Percentiles rank a stretch among this genome's conserved stretches.
phyloP scores from a whole-genome alignment of 208 protist species.

The Plasmodiophora brassicae region DNA sequence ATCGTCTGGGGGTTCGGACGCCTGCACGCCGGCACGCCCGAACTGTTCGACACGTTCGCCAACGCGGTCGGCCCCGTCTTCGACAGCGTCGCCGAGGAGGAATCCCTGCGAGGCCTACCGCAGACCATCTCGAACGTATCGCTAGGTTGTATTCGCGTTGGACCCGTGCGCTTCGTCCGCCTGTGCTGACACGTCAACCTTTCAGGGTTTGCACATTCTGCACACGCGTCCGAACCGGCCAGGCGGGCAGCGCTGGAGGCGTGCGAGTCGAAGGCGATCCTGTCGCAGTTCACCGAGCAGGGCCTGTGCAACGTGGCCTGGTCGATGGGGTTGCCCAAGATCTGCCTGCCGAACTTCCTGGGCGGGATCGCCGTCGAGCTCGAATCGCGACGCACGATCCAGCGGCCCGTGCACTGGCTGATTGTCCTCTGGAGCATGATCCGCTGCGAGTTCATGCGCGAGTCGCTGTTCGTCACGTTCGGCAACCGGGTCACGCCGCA shows the following conservation, averaged over 20 bases:
- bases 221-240: neutral
- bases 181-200: neutral
- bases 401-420: neutral
- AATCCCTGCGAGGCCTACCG: neutral
- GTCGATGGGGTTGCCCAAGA: neutral
- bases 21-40: neutral
- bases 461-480: neutral
- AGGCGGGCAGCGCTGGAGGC: neutral
- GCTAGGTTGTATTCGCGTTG: neutral
- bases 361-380: neutral
- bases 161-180: neutral
- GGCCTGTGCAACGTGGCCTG: neutral
- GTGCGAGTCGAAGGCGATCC: neutral
- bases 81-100: neutral
- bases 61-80: neutral
- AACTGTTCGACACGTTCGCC: neutral
- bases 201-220: neutral
- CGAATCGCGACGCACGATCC: neutral
- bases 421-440: neutral
- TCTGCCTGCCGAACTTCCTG: neutral
- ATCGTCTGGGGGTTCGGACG: neutral
- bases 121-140: neutral
- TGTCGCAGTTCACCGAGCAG: slow-evolving; percentile 4
- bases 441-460: neutral
- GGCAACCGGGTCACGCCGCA: neutral